Percentiles rank a stretch among this genome's conserved stretches.
These are phyloP conservation scores for Bimuria novae-zelandiae DNA, from an alignment of 2,329 filamentous ascomycete species.

Conservation along the genomic window DNA sequence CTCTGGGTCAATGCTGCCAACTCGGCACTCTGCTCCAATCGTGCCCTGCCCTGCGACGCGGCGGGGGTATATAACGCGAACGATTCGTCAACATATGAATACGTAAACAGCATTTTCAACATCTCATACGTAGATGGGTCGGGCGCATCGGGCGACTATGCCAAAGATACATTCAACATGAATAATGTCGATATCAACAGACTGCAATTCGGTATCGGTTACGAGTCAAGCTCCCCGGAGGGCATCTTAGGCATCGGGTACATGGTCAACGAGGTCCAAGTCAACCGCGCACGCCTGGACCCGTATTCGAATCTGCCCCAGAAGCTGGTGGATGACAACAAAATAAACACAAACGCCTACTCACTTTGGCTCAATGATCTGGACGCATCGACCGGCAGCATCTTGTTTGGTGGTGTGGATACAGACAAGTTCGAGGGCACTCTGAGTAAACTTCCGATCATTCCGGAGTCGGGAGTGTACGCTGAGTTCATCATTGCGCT, in stretches of 20 bases:
- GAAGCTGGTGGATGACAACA: constrained; percentile 64
- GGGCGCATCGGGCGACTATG: constrained; percentile 78
- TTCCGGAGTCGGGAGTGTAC: constrained; percentile 53
- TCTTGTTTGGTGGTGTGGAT: constrained; percentile 82
- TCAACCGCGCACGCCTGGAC: constrained; percentile 57
- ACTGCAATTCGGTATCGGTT: constrained; percentile 76
- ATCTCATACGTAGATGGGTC: constrained; percentile 87
- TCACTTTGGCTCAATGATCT: constrained; percentile 68
- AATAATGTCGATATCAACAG: constrained; percentile 58
- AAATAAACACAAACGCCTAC: constrained; percentile 68
- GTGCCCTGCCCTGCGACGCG: constrained; percentile 58
- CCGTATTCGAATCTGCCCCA: constrained; percentile 67
- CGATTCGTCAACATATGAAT: constrained; percentile 75
- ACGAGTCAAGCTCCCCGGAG: constrained; percentile 61
- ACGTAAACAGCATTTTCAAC: constrained; percentile 77
- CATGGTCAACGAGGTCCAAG: constrained; percentile 74
- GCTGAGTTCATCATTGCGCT: constrained; percentile 60
- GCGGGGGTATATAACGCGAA: constrained; percentile 73
- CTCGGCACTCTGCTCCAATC: constrained; percentile 63
- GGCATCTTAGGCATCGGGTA: constrained; percentile 90
- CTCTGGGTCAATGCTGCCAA: constrained; percentile 67
- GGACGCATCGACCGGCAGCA: constrained; percentile 67
- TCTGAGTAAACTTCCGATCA: constrained; percentile 65
- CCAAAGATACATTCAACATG: constrained; percentile 70
- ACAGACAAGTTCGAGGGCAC: constrained; percentile 71